Evolutionary conservation across 441 rosid genomes (phyloP).

Genomic region (Dalechampia spathulata): DNA sequence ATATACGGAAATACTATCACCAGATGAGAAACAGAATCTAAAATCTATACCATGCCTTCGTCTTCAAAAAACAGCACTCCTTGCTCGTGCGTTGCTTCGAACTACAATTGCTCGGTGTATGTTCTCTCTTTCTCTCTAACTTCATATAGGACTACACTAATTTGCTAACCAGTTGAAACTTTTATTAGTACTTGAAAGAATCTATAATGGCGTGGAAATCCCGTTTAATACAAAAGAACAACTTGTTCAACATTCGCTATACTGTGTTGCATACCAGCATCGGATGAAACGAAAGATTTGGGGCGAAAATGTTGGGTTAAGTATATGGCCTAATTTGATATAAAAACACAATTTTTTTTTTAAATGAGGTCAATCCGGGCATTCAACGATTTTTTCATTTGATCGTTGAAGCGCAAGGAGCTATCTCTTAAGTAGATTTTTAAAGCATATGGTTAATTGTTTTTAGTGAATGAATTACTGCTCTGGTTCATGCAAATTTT

Average conservation of each 20-base stretch:
- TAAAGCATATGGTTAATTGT: background rate
- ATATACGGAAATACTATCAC: constrained; percentile 64
- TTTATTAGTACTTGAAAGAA: background rate
- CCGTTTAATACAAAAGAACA: too few relatives aligned
- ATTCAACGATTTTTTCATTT: too few relatives aligned
- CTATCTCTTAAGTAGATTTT: background rate
- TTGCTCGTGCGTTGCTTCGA: constrained; percentile 81
- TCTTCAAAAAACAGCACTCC: constrained; percentile 65
- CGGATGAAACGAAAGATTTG: too few relatives aligned
- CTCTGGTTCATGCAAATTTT: background rate
- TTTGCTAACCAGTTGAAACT: background rate
- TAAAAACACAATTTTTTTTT: too few relatives aligned
- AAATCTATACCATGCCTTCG: constrained; percentile 36
- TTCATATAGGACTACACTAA: background rate
- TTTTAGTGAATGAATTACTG: background rate
- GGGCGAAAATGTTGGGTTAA: too few relatives aligned
- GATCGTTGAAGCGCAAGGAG: background rate
- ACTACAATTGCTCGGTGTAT: constrained; percentile 88
- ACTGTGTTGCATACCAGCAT: too few relatives aligned
- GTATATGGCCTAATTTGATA: too few relatives aligned
- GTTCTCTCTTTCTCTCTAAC: background rate
- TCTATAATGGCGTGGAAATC: too few relatives aligned
- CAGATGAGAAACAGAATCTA: constrained; percentile 55
- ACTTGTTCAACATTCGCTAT: too few relatives aligned
- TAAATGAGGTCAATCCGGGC: too few relatives aligned